Base-by-base conservation (phyloP, 139 green algal genomes). In the Zygnema circumcarinatum region DNA sequence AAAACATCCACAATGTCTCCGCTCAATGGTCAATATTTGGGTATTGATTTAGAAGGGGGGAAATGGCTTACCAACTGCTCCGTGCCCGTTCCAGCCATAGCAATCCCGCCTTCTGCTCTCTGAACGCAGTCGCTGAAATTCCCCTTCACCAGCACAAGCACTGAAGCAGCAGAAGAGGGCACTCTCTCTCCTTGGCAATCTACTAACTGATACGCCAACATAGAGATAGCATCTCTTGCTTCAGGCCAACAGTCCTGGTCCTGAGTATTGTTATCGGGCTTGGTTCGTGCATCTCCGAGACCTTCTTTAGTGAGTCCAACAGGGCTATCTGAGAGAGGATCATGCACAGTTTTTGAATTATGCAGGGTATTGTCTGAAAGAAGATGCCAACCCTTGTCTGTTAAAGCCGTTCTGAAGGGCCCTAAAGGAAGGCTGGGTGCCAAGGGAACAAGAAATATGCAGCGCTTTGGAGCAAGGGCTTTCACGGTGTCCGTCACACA, bases 21-120 rank as follows among this genome's bases (percentile, higher is more conserved):
- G n/a, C n/a, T n/a, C n/a, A n/a, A n/a, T n/a, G n/a, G n/a, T n/a
- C n/a, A n/a, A n/a, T n/a, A n/a, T n/a, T n/a, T n/a, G n/a, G n/a
- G n/a, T n/a, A n/a, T n/a, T n/a, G n/a, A n/a, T n/a, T n/a, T n/a
- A n/a, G n/a, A n/a, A n/a, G n/a, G n/a, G n/a, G n/a, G n/a, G n/a
- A n/a, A n/a, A n/a, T n/a, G n/a, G 31, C 85, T 81, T 47, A 90
- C 87, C 68, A 91, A 22, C 68, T 91, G 87, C 81, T 91, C 87
- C 1, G 83, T 90, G 41, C 81, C 87, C 22, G 87, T 91, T 22
- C 87, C 87, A 38, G 87, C 87, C 87, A 91, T 91, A 11, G 87
- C 82, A 36, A 91, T 35, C 29, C 38, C 87, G 2, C 29, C 87
- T 52, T 90, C 32, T 2, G 74, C 68, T 56, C 32, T 11, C 41